Evolutionary conservation across 1,284 basidiomycete genomes (phyloP).

Genomic region (Chalciporus sp.): DNA sequence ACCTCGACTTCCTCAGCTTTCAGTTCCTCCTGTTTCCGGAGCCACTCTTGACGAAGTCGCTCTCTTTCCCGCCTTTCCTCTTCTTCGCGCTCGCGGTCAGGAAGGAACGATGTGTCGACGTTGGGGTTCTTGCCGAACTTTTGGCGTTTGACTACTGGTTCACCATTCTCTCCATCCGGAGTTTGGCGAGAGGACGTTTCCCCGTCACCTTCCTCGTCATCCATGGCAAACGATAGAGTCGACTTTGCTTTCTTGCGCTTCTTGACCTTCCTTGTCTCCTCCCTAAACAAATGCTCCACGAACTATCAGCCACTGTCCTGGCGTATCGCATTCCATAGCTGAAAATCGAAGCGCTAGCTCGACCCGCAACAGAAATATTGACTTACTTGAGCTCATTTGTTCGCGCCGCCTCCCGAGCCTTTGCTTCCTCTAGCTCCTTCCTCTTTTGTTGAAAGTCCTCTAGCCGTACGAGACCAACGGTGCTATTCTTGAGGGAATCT

Average conservation of each 20-base stretch:
- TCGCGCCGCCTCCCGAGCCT: constrained; percentile 84
- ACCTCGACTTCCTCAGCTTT: constrained; percentile 92
- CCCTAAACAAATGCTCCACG: constrained; percentile 83
- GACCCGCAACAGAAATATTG: constrained; percentile 3
- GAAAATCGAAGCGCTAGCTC: background rate
- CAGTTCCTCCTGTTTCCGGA: constrained; percentile 84
- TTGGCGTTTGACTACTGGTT: constrained; percentile 62
- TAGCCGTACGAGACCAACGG: constrained; percentile 90
- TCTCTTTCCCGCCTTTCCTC: constrained; percentile 88
- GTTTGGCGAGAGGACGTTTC: constrained; percentile 40
- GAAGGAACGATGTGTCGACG: constrained; percentile 98
- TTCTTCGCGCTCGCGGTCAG: constrained; percentile 95
- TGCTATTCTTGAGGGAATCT: constrained; percentile 90
- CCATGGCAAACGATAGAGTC: constrained; percentile 88
- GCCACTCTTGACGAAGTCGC: constrained; percentile 88
- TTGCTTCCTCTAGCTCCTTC: constrained; percentile 91
- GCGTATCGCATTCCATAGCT: constrained; percentile 1
- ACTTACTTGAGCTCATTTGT: constrained; percentile 84
- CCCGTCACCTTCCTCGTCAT: constrained; percentile 65
- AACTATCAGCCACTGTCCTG: constrained; percentile 58
- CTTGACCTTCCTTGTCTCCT: constrained; percentile 85
- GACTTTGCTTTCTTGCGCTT: constrained; percentile 84
- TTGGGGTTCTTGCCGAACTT: constrained; percentile 94
- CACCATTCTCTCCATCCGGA: constrained; percentile 40
- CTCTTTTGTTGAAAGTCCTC: constrained; percentile 92